Evolutionary conservation across 257 asterid species (phyloP).

Genomic region (Solanum dulcamara): DNA sequence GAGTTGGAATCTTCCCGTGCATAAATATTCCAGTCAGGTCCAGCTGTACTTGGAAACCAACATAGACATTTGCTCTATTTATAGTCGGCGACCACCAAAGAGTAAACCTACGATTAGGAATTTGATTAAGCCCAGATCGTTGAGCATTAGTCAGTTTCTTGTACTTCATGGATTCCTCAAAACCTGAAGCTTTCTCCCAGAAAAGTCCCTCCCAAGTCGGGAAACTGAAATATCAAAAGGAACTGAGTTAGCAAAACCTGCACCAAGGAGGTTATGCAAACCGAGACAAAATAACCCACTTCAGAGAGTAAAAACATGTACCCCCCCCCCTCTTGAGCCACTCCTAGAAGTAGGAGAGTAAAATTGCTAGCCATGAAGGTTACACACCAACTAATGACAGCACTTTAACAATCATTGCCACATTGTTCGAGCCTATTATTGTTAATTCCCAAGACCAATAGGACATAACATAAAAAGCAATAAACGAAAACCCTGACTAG

Average conservation of each 20-base stretch:
- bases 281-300: neutral
- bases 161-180: slow-evolving; percentile 98
- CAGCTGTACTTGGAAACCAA: slow-evolving; percentile 99
- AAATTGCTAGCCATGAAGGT: neutral
- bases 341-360: neutral
- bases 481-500: neutral
- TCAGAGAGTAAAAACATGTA: neutral
- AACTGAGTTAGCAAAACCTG: neutral
- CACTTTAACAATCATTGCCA: neutral
- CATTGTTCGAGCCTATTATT: neutral
- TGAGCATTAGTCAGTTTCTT: slow-evolving; percentile 97
- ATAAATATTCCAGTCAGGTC: slow-evolving; percentile 97
- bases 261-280: neutral
- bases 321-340: neutral
- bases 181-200: slow-evolving; percentile 99
- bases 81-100: slow-evolving; percentile 99
- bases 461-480: neutral
- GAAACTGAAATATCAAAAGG: slow-evolving; percentile 46
- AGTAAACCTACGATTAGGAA: slow-evolving; percentile 91
- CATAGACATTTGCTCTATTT: slow-evolving; percentile 93
- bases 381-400: neutral
- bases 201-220: slow-evolving; percentile 99
- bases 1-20: slow-evolving; percentile 99
- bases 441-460: neutral
- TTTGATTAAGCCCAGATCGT: slow-evolving; percentile 97